Evolutionary conservation across 2,329 filamentous ascomycete genomes (phyloP).

Genomic region (Byssoonygena ceratinophila): DNA sequence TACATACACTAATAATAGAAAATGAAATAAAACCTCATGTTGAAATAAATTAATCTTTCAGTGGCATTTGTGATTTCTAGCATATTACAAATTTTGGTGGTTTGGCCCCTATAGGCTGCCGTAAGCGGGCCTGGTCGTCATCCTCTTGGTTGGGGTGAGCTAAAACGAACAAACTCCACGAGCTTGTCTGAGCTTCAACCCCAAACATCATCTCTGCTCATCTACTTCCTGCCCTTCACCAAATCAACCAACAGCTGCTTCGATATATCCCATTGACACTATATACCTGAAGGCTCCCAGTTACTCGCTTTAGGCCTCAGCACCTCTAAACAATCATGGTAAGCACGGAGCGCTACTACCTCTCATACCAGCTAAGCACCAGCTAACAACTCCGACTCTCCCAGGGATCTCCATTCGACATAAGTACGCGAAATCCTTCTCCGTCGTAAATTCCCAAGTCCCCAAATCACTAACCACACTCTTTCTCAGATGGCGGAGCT

Average conservation of each 20-base stretch:
- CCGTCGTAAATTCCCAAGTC: constrained; percentile 3
- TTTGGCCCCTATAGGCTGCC: no score
- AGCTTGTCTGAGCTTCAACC: constrained; percentile 2
- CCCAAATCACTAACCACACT: constrained; percentile 17
- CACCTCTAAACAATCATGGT: constrained; percentile 6
- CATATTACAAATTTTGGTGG: no score
- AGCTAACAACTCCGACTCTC: constrained; percentile 2
- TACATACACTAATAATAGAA: no score
- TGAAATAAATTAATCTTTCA: no score
- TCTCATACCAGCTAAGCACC: not conserved
- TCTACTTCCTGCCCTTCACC: not conserved
- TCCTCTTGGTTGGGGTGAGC: constrained; percentile 16
- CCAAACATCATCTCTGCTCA: not conserved
- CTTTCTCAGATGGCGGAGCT: constrained; percentile 62
- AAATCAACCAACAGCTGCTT: not conserved
- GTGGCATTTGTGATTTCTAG: no score
- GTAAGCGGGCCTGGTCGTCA: constrained; percentile 26
- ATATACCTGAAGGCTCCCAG: not conserved
- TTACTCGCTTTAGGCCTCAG: not conserved
- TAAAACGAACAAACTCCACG: constrained; percentile 11
- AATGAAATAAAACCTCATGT: no score
- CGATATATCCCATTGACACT: not conserved
- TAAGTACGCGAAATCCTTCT: constrained; percentile 55
- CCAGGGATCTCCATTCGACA: constrained; percentile 84
- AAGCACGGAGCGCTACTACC: not conserved